Evolutionary conservation across 164 flowering plant genomes (phyloP).

Genomic region (Magnolia officinalis): DNA sequence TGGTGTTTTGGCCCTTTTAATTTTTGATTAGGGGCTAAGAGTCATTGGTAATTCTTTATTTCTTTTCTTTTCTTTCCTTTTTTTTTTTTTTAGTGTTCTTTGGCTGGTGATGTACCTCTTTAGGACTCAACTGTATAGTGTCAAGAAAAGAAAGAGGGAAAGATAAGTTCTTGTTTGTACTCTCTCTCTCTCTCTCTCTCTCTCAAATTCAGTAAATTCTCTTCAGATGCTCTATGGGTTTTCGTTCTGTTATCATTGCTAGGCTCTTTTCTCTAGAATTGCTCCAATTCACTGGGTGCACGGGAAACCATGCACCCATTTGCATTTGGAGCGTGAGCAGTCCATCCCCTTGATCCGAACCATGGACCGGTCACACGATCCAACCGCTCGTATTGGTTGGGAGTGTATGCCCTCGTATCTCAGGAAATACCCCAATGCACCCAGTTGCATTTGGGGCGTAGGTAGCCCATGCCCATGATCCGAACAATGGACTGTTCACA

Average conservation of each 20-base stretch:
- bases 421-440: neutral
- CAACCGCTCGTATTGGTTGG: too few species aligned
- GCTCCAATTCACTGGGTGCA: neutral
- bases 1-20: neutral
- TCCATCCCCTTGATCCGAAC: neutral
- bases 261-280: neutral
- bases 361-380: neutral
- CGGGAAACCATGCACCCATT: neutral
- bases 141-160: neutral
- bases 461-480: neutral
- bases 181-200: neutral
- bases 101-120: neutral
- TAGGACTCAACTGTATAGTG: conserved; percentile 3
- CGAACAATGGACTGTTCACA: too few species aligned
- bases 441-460: neutral
- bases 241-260: neutral
- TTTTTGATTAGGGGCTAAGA: conserved; percentile 9
- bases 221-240: too few species aligned
- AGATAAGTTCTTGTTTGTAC: neutral
- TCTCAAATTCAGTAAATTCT: too few species aligned
- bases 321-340: neutral
- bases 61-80: neutral
- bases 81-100: neutral
- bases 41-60: neutral
- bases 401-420: neutral